phyloP scores from a whole-genome alignment of 129 eudicot species.

The Chrysanthemum lavandulifolium region DNA sequence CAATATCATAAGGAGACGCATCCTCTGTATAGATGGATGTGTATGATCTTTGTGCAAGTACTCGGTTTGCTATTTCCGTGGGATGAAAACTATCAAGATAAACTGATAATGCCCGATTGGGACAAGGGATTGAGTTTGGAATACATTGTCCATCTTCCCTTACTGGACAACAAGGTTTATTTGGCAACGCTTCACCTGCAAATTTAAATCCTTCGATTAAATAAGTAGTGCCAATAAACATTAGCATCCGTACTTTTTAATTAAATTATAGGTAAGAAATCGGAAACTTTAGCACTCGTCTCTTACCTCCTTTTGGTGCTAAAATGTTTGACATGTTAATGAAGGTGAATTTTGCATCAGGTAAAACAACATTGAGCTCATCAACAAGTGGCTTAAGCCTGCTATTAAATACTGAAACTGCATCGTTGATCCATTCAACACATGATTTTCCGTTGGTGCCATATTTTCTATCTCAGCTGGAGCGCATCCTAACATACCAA shows the following conservation, averaged over 20 bases:
- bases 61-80: conserved; percentile 20
- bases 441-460: conserved; percentile 30
- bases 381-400: conserved; percentile 25
- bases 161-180: conserved; percentile 35
- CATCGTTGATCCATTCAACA: conserved; percentile 30
- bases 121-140: conserved; percentile 25
- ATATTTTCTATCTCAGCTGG: conserved; percentile 28
- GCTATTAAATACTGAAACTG: conserved; percentile 25
- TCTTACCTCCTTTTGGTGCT: conserved; percentile 8
- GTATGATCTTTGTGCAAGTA: conserved; percentile 27
- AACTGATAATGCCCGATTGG: conserved; percentile 20
- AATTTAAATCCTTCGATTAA: not conserved
- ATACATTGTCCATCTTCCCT: conserved; percentile 35
- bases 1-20: conserved; percentile 23
- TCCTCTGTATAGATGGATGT: conserved; percentile 8
- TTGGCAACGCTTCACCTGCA: conserved; percentile 21
- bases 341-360: conserved; percentile 30
- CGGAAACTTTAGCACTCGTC: not conserved
- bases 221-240: not conserved
- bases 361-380: conserved; percentile 22
- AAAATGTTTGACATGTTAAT: conserved; percentile 19
- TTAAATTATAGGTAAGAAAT: not conserved
- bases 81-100: conserved; percentile 41
- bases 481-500: conserved; percentile 40
- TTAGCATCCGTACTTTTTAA: not conserved